These are phyloP conservation scores for Globisporangium canariense DNA, from an alignment of 352 stramenopile species.

Conservation along the genomic window DNA sequence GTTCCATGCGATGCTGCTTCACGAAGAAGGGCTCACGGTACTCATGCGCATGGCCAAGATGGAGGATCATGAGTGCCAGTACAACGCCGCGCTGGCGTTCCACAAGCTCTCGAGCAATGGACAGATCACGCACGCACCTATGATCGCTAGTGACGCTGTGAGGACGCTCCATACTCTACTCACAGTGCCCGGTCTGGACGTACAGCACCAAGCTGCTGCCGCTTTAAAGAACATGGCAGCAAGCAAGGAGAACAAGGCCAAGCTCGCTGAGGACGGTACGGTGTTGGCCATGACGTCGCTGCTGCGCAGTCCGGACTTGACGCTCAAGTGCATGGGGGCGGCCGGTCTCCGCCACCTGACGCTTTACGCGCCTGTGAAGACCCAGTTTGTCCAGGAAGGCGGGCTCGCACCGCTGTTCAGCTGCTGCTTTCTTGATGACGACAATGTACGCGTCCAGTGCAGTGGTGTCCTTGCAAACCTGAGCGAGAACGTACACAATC, in stretches of 20 bases:
- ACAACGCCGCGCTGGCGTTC: conserved; percentile 85
- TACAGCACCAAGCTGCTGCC: conserved; percentile 87
- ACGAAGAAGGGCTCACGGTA: conserved; percentile 81
- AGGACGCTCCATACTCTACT: conserved; percentile 73
- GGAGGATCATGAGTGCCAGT: conserved; percentile 90
- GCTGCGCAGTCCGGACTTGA: conserved; percentile 65
- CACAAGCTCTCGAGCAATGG: conserved; percentile 86
- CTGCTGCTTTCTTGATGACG: conserved; percentile 51
- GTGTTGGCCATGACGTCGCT: conserved; percentile 85
- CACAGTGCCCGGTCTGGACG: conserved; percentile 58
- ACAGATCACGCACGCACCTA: conserved; percentile 49
- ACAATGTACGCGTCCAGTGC: conserved; percentile 89
- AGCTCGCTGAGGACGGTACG: conserved; percentile 83
- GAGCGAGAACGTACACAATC: conserved; percentile 90
- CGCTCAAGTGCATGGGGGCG: conserved; percentile 86
- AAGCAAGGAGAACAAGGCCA: conserved; percentile 90
- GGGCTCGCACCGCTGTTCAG: conserved; percentile 61
- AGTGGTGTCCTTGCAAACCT: conserved; percentile 88
- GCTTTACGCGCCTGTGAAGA: conserved; percentile 70
- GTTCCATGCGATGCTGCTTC: conserved; percentile 78
- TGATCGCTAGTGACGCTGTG: conserved; percentile 61
- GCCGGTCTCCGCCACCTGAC: conserved; percentile 88
- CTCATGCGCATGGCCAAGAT: conserved; percentile 86
- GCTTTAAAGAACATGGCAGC: conserved; percentile 90
- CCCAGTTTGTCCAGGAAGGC: conserved; percentile 62